Evolutionary conservation across 768 basidiomycete genomes (phyloP).

Genomic region (Steccherinum ochraceum): DNA sequence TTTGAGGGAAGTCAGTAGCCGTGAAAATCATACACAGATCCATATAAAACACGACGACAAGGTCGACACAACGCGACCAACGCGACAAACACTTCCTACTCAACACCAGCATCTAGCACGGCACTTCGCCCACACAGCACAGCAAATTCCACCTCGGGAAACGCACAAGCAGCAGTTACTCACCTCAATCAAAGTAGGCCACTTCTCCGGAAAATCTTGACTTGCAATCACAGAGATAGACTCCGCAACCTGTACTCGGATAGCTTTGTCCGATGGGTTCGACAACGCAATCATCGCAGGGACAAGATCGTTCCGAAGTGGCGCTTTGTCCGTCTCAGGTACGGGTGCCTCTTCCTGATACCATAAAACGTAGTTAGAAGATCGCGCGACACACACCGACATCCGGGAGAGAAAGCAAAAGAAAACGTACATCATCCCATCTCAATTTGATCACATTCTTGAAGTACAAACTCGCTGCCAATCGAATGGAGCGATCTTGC

Average conservation of each 20-base stretch:
- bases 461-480: constrained; percentile 84
- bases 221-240: constrained; percentile 88
- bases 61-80: neutral
- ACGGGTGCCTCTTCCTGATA: constrained; percentile 67
- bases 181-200: constrained; percentile 83
- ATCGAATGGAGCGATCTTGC: constrained; percentile 63
- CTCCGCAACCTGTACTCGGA: constrained; percentile 87
- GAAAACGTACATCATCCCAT: constrained; percentile 75
- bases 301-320: constrained; percentile 72
- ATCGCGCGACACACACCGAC: too few relatives aligned
- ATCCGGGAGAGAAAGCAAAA: constrained; percentile 1
- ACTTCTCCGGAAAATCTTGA: constrained; percentile 84
- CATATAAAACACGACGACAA: neutral
- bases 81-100: neutral
- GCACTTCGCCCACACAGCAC: neutral
- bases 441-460: constrained; percentile 85
- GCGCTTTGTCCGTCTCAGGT: constrained; percentile 60
- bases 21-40: neutral
- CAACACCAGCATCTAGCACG: neutral
- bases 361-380: neutral
- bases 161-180: constrained; percentile 29
- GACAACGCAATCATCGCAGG: constrained; percentile 90
- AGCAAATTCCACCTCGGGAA: neutral
- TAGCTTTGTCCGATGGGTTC: constrained; percentile 58
- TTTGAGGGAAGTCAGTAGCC: too few relatives aligned